Conservation (phyloP, 345 rosid genomes). For the Combretum micranthum region DNA sequence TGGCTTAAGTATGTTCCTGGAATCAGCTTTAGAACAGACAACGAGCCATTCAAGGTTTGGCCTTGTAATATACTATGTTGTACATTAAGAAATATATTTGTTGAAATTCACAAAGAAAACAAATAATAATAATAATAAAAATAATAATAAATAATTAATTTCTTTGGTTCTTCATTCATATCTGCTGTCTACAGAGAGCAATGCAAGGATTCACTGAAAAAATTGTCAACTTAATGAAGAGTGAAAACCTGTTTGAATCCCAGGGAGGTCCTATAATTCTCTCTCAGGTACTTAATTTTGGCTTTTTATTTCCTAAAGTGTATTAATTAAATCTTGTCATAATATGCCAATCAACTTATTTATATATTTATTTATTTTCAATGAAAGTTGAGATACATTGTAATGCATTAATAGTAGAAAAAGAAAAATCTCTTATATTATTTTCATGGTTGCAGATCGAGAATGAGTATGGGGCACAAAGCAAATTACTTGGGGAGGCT, state of each 20-base stretch:
- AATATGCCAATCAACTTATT: conserved; percentile 1
- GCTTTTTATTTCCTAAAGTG: not conserved
- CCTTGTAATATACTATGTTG: conserved; percentile 5
- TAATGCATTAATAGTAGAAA: conserved; percentile 1
- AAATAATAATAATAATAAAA: not conserved
- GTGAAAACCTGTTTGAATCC: conserved; percentile 84
- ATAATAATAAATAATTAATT: not conserved
- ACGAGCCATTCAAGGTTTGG: conserved; percentile 96
- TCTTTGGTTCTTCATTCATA: not conserved
- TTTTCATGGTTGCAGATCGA: conserved; percentile 56
- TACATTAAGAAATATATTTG: not conserved
- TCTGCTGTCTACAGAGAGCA: conserved; percentile 54
- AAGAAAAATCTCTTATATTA: not conserved
- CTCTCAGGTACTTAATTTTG: conserved; percentile 60
- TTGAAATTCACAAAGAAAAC: not conserved
- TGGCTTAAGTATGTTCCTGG: conserved; percentile 99
- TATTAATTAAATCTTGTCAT: too few relatives aligned
- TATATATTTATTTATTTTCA: conserved; percentile 1
- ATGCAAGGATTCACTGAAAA: conserved; percentile 95
- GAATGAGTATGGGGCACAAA: conserved; percentile 93
- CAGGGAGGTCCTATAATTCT: conserved; percentile 99
- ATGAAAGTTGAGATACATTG: not conserved
- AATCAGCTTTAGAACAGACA: conserved; percentile 97
- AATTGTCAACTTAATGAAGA: conserved; percentile 92
- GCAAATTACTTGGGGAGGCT: conserved; percentile 61